A percentile compares a stretch with the other conserved stretches of the same genome.
Evolutionary conservation across 768 basidiomycete genomes (phyloP).

Genomic region (Leucocoprinus sp.): DNA sequence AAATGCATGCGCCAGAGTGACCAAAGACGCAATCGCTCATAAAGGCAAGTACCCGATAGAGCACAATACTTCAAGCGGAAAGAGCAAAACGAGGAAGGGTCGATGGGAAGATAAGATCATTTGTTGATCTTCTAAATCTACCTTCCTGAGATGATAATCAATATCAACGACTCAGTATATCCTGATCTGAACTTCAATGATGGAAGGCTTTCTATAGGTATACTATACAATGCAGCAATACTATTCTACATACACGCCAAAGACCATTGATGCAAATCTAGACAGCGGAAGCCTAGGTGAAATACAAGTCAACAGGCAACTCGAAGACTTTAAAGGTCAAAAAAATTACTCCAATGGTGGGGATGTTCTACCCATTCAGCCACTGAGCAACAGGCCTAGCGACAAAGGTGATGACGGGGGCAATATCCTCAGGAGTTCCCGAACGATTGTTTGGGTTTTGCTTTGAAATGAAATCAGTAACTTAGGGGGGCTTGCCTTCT

Average conservation of each 20-base stretch:
- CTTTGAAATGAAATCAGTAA: constrained; percentile 37
- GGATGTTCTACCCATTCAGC: constrained; percentile 52
- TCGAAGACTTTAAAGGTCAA: constrained; percentile 1
- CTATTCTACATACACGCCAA: constrained; percentile 1
- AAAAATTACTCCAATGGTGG: constrained; percentile 51
- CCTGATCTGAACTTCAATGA: too few relatives aligned
- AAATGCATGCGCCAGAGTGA: too few relatives aligned
- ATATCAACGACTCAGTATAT: too few relatives aligned
- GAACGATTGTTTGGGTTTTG: constrained; percentile 40
- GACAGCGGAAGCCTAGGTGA: constrained; percentile 3
- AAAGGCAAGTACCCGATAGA: too few relatives aligned
- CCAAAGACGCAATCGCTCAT: too few relatives aligned
- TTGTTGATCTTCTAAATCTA: too few relatives aligned
- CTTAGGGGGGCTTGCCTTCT: constrained; percentile 38
- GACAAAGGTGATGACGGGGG: constrained; percentile 44
- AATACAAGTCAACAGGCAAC: not conserved
- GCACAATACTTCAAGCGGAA: too few relatives aligned
- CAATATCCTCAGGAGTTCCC: constrained; percentile 44
- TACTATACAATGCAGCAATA: not conserved
- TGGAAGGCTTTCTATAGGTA: not conserved
- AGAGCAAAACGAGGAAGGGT: too few relatives aligned
- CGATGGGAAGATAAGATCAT: too few relatives aligned
- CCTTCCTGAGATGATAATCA: too few relatives aligned
- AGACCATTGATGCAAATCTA: not conserved
- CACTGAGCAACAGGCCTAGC: constrained; percentile 45